Percentiles rank a stretch among this genome's conserved stretches.
phyloP scores from a whole-genome alignment of 2,329 filamentous ascomycete genomes.

The Ophiobolus disseminans region DNA sequence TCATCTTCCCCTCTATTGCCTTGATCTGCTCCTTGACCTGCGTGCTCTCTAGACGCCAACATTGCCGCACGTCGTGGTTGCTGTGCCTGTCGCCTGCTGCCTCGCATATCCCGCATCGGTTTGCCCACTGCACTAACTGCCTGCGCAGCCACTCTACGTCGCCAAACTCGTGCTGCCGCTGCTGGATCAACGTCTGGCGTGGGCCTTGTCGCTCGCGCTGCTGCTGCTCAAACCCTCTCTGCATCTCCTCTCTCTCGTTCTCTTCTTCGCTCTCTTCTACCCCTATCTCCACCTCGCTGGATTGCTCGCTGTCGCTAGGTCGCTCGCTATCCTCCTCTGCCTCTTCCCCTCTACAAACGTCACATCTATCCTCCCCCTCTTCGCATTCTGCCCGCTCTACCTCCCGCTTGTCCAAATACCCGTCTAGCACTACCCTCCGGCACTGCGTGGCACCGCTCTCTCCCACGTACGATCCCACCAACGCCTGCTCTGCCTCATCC shows the following conservation, averaged over 20 bases:
- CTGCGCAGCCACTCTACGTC: slow-evolving; percentile 9
- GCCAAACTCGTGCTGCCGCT: slow-evolving; percentile 9
- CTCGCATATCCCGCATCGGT: slow-evolving; percentile 12
- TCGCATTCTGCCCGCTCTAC: slow-evolving; percentile 9
- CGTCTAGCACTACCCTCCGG: slow-evolving; percentile 11
- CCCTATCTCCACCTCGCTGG: slow-evolving; percentile 1
- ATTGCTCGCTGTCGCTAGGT: neutral
- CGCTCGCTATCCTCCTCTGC: slow-evolving; percentile 2
- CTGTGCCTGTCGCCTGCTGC: slow-evolving; percentile 8
- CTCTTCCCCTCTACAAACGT: slow-evolving; percentile 4
- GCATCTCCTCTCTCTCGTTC: slow-evolving; percentile 4
- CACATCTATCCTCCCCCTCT: slow-evolving; percentile 12
- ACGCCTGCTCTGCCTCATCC: slow-evolving; percentile 3
- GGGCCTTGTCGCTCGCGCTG: slow-evolving; percentile 1
- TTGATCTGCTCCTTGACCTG: slow-evolving; percentile 4
- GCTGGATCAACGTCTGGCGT: slow-evolving; percentile 7
- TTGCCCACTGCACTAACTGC: slow-evolving; percentile 17
- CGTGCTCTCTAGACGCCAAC: slow-evolving; percentile 9
- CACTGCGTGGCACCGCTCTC: slow-evolving; percentile 2
- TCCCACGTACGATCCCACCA: slow-evolving; percentile 6
- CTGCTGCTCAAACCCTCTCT: slow-evolving; percentile 10
- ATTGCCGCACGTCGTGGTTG: slow-evolving; percentile 9
- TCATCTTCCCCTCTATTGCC: slow-evolving; percentile 5
- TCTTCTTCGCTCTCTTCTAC: neutral
- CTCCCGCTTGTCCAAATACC: slow-evolving; percentile 12